Conservation (phyloP, 148 eudicot species). For the Vaccinium macrocarpon region DNA sequence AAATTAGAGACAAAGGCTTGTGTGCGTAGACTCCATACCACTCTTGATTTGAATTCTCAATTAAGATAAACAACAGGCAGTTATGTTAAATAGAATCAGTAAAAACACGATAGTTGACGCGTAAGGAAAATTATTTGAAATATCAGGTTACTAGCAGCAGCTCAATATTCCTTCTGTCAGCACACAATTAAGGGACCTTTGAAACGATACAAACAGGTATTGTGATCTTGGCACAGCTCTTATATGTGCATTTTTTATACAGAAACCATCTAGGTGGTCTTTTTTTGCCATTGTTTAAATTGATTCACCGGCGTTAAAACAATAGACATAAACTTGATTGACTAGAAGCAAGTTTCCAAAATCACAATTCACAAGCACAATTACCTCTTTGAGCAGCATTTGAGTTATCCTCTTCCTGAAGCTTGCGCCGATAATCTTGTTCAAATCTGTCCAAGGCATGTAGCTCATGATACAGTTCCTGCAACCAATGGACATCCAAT, state of each 20-base stretch:
- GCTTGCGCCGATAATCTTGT: slow-evolving; percentile 87
- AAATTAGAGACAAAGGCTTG: neutral
- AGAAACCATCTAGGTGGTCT: neutral
- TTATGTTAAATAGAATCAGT: neutral
- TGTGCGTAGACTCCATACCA: neutral
- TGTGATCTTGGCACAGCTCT: neutral
- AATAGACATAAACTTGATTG: neutral
- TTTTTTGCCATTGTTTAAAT: neutral
- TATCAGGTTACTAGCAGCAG: neutral
- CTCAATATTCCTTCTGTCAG: neutral
- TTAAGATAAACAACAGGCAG: neutral
- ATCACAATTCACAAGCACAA: neutral
- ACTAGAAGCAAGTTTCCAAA: neutral
- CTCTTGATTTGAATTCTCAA: slow-evolving; percentile 5
- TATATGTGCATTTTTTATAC: neutral
- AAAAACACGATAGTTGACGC: neutral
- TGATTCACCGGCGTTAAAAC: neutral
- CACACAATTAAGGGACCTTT: neutral
- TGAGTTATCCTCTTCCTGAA: slow-evolving; percentile 85
- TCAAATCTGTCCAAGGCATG: slow-evolving; percentile 97
- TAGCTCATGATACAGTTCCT: slow-evolving; percentile 96
- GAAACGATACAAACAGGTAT: neutral
- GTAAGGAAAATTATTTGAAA: neutral
- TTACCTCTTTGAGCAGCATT: slow-evolving; percentile 77
- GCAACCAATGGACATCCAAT: slow-evolving; percentile 24